Conservation (phyloP, 2,329 filamentous ascomycete species). For the Fusarium sarcochroum region DNA sequence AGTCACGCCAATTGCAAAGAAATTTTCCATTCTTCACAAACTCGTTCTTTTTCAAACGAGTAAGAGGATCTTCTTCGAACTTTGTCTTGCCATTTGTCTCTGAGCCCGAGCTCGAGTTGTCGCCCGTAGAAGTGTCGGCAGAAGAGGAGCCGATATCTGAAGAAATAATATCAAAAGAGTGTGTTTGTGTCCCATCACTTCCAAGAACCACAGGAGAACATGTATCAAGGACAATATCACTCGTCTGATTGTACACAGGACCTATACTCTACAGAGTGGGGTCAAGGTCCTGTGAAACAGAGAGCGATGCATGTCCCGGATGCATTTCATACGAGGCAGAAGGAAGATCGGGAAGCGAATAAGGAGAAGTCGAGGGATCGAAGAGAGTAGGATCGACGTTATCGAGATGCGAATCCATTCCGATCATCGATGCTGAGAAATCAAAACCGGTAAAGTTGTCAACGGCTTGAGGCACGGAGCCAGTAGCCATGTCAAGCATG, state of each 20-base stretch:
- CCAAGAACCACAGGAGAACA: background rate
- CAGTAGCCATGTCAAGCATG: background rate
- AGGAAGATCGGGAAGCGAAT: background rate
- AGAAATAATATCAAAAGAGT: constrained; percentile 1
- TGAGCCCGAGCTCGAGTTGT: constrained; percentile 15
- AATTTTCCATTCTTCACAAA: constrained; percentile 31
- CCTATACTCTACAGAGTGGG: constrained; percentile 37
- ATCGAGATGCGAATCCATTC: constrained; percentile 7
- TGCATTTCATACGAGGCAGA: background rate
- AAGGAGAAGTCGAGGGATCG: background rate
- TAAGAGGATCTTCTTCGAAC: constrained; percentile 26
- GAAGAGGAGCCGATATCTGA: background rate
- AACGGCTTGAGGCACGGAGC: background rate
- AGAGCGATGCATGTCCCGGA: background rate
- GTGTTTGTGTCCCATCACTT: background rate
- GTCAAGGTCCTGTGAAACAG: constrained; percentile 8
- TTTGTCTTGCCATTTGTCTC: background rate
- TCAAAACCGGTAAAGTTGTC: background rate
- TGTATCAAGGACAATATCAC: constrained; percentile 1
- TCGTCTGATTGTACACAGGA: constrained; percentile 7
- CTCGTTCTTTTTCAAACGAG: constrained; percentile 35
- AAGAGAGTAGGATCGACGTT: background rate
- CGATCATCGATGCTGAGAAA: background rate
- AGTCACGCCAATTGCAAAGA: constrained; percentile 24
- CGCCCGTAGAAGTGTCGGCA: background rate